These are phyloP conservation scores for Psilocybe azurescens DNA, from an alignment of 768 basidiomycete genomes.

Conservation along the genomic window DNA sequence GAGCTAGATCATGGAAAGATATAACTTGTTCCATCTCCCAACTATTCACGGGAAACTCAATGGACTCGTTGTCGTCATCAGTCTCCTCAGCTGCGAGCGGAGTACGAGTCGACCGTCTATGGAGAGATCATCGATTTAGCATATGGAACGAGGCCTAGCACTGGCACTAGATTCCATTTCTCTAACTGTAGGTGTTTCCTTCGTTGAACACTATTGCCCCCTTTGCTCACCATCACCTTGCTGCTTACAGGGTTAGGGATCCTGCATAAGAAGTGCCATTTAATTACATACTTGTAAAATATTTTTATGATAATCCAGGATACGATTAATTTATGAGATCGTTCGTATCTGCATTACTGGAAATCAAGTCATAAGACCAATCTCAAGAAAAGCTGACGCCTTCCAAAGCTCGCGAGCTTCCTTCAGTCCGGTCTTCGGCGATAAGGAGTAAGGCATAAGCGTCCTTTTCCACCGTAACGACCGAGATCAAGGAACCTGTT, in stretches of 20 bases:
- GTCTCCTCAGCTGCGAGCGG: constrained; percentile 49
- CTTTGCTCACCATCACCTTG: background rate
- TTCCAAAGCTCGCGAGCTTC: background rate
- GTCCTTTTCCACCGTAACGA: background rate
- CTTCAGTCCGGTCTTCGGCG: background rate
- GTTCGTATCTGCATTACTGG: background rate
- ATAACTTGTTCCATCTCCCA: constrained; percentile 65
- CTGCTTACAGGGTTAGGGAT: background rate
- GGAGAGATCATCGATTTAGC: constrained; percentile 69
- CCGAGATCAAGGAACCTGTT: background rate
- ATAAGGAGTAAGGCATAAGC: background rate
- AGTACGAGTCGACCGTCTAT: constrained; percentile 67
- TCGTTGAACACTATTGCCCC: background rate
- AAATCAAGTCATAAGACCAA: background rate
- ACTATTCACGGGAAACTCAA: constrained; percentile 49
- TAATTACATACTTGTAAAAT: constrained; percentile 22
- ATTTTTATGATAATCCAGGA: constrained; percentile 17
- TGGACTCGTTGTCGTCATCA: constrained; percentile 35
- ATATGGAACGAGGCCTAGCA: constrained; percentile 58
- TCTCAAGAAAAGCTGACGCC: background rate
- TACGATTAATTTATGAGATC: constrained; percentile 16
- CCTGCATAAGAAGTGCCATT: background rate
- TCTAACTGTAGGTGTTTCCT: background rate
- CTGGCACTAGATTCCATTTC: background rate
- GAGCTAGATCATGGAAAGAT: constrained; percentile 72